Evolutionary conservation across 768 basidiomycete genomes (phyloP).

Genomic region (Nevesoporus exiguus): DNA sequence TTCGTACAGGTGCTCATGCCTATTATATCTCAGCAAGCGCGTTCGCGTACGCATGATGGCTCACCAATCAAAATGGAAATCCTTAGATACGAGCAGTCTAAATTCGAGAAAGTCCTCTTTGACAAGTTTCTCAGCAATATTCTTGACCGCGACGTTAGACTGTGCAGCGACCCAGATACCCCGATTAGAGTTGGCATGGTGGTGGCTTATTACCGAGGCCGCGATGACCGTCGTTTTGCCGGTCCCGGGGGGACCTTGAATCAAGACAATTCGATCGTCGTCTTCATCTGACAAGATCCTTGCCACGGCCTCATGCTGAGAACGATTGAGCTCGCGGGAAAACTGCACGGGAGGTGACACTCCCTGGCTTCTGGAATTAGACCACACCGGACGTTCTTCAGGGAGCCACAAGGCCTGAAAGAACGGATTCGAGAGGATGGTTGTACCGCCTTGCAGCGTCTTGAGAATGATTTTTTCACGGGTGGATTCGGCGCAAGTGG

Average conservation of each 20-base stretch:
- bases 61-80: slow-evolving; percentile 46
- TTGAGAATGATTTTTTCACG: slow-evolving; percentile 24
- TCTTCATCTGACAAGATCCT: slow-evolving; percentile 27
- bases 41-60: slow-evolving; percentile 1
- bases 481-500: slow-evolving; percentile 50
- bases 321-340: slow-evolving; percentile 18
- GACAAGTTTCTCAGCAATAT: slow-evolving; percentile 46
- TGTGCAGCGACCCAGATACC: slow-evolving; percentile 44
- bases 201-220: slow-evolving; percentile 29
- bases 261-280: slow-evolving; percentile 21
- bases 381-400: slow-evolving; percentile 16
- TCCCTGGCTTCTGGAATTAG: not conserved
- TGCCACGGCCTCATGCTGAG: slow-evolving; percentile 29
- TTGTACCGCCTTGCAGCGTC: slow-evolving; percentile 15
- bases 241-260: slow-evolving; percentile 41
- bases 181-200: slow-evolving; percentile 4
- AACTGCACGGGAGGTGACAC: not conserved
- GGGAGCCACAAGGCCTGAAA: slow-evolving; percentile 31
- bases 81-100: slow-evolving; percentile 42
- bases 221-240: slow-evolving; percentile 46
- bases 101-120: slow-evolving; percentile 33
- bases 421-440: slow-evolving; percentile 22
- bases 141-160: slow-evolving; percentile 51
- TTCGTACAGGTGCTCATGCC: slow-evolving; percentile 52
- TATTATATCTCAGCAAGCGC: slow-evolving; percentile 13